Base-by-base conservation (phyloP, 306 rosid species). In the Vigna mungo region DNA sequence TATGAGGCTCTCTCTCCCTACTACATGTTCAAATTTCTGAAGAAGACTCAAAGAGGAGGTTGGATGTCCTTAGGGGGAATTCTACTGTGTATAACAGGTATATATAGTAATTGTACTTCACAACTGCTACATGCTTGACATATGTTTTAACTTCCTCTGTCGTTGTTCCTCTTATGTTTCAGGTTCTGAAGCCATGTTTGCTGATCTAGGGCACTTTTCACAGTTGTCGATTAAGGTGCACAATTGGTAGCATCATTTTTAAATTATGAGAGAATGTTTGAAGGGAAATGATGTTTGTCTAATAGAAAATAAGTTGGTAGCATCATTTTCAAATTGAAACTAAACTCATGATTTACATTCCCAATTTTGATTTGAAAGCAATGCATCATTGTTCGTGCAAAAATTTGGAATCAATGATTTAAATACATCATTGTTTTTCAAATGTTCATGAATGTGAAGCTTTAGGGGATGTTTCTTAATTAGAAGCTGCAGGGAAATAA, bases 141-240 rank as follows among this genome's bases (percentile, higher is more conserved):
- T 61, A 20, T 60, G 71, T 59, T 25, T 48, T 41, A 63, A 53
- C n/a, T 73, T 61, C 80, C 62, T 84, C 76, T 78, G 21, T 86
- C 77, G 25, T 56, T 64, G 18, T 65, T 17, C 63, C 46, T 9
- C 46, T 41, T 41, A 25, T 53, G 68, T 71, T 86, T 55, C 90
- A 94, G 98, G 98, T 74, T 92, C 98, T 4, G 98, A 94, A 92
- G 97, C 98, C 52, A 94, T 94, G 98, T 94, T 79, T 83, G 98
- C 98, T 77, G 96, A 94, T 81, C 88, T 94, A 32, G 98, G 98
- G 49, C 98, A 94, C 85, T 94, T 94, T 76, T 83, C 95, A 60
- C 98, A 92, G 76, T 62, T 82, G 85, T 87, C 90, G 63, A 87
- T 87, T 34, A 83, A 87, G 90, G 90, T 87, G 78, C 72, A 66